A percentile compares a stretch with the other conserved stretches of the same genome.
Evolutionary conservation across 345 rosid species (phyloP).

Genomic region (Linum tenue): DNA sequence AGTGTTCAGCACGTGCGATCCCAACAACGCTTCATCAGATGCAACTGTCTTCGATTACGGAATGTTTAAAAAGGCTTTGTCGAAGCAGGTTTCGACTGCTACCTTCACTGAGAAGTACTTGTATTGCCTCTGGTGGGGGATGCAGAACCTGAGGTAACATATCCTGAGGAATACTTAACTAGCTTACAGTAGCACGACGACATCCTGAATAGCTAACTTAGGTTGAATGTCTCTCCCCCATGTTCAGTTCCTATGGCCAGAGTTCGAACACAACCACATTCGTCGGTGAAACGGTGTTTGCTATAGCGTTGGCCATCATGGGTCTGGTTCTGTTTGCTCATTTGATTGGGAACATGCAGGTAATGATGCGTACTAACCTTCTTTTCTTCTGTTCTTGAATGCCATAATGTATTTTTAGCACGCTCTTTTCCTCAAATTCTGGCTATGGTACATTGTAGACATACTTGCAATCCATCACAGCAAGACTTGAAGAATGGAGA

Average conservation of each 20-base stretch:
- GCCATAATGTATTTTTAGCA: neutral
- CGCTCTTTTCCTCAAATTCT: neutral
- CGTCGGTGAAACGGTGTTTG: conserved; percentile 47
- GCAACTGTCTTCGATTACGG: conserved; percentile 39
- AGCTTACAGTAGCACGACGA: no score
- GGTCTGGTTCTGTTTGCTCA: conserved; percentile 61
- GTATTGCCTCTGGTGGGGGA: conserved; percentile 86
- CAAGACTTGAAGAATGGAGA: neutral
- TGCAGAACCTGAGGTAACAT: conserved; percentile 71
- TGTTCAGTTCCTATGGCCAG: neutral
- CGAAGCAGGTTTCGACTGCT: conserved; percentile 39
- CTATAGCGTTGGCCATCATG: conserved; percentile 42
- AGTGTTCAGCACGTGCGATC: conserved; percentile 52
- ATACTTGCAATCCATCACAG: conserved; percentile 1
- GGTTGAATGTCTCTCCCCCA: neutral
- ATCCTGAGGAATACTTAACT: neutral
- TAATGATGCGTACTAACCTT: neutral
- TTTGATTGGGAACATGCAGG: conserved; percentile 63
- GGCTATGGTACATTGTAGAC: conserved; percentile 1
- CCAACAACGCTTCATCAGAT: conserved; percentile 12
- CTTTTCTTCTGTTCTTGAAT: neutral
- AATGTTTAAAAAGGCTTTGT: conserved; percentile 51
- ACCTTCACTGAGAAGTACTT: conserved; percentile 59
- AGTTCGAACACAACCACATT: conserved; percentile 29
- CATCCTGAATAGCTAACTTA: neutral